Evolutionary conservation across 2,329 filamentous ascomycete species (phyloP), one percentile per base, ranked within the genome.

Genomic region (Talaromyces islandicus): DNA sequence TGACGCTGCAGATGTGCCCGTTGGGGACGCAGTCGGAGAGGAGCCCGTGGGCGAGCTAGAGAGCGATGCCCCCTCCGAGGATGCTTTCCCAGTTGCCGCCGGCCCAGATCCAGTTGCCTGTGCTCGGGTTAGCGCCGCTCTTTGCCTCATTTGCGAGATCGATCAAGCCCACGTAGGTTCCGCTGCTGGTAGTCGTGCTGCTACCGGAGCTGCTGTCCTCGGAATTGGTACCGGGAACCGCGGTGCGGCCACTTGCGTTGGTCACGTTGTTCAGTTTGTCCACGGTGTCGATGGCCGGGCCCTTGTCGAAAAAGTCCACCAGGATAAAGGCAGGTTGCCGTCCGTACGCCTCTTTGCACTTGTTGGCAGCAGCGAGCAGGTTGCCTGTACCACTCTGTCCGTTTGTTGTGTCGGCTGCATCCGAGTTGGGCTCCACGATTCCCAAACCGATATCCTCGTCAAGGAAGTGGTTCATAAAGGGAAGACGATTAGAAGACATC

Each of bases 381-480:
- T 78, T 79, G 7, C 89, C 89, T 0, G 71, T 72, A 2, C 83
- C 85, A 11, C 75, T 79, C 9, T 86, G 78, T 38, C 82, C 85
- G 72, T 93, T 93, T 46, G 89, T 91, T 10, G 79, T 83, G 9
- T 76, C 75, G 64, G 89, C 82, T 66, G 83, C 78, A 63, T 76
- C 79, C n/a, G 82, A 77, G 65, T 88, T 83, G 2, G 88, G 88
- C 46, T 85, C 77, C 64, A 83, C 75, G 67, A 90, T 83, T 61
- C 78, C 48, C 4, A 81, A 73, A 19, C 79, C 72, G 24, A 85
- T 70, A 5, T 70, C 74, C 60, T 80, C 76, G 77, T 92, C 87
- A 57, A 88, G 81, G 78, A 94, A 93, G 77, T 94, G 90, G 79
- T 94, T 94, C 78, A 90, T 81, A 10, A 94, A 78, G 27, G 89